phyloP scores from a whole-genome alignment of 169 alveolate genomes.

The Eimeria zaria region DNA sequence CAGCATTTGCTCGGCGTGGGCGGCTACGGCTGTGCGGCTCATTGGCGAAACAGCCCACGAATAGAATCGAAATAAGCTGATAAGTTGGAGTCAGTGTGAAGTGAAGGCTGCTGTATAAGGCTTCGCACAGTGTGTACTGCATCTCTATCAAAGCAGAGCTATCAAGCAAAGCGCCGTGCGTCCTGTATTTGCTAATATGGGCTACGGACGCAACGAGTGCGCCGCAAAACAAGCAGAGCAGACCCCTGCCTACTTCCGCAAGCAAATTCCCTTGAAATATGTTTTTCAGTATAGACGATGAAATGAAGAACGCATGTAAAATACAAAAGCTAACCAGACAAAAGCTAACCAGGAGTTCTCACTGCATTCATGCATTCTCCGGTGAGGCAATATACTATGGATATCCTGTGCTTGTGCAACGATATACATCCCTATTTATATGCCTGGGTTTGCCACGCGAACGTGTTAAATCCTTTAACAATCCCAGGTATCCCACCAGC shows the following conservation, averaged over 20 bases:
- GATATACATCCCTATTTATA: background rate
- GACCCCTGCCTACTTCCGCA: slow-evolving; percentile 14
- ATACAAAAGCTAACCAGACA: slow-evolving; percentile 3
- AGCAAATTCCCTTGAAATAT: slow-evolving; percentile 2
- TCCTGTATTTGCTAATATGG: background rate
- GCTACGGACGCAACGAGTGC: background rate
- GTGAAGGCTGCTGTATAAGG: slow-evolving; percentile 24
- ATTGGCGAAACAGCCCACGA: background rate
- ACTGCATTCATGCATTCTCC: background rate
- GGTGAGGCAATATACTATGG: background rate
- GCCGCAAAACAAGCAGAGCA: background rate
- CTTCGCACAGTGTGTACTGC: background rate
- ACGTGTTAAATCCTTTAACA: background rate
- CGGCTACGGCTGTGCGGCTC: background rate
- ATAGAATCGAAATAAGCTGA: too few species aligned
- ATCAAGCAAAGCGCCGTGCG: slow-evolving; percentile 13
- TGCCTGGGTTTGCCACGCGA: background rate
- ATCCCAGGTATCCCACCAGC: background rate
- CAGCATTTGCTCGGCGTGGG: slow-evolving; percentile 35
- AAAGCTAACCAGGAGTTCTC: background rate
- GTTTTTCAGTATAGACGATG: background rate
- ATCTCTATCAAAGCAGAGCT: background rate
- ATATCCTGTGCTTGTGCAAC: background rate
- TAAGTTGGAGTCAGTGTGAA: slow-evolving; percentile 11
- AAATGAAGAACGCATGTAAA: background rate